Conservation (phyloP, 495 filamentous ascomycete species). For the Aspergillus leporis region DNA sequence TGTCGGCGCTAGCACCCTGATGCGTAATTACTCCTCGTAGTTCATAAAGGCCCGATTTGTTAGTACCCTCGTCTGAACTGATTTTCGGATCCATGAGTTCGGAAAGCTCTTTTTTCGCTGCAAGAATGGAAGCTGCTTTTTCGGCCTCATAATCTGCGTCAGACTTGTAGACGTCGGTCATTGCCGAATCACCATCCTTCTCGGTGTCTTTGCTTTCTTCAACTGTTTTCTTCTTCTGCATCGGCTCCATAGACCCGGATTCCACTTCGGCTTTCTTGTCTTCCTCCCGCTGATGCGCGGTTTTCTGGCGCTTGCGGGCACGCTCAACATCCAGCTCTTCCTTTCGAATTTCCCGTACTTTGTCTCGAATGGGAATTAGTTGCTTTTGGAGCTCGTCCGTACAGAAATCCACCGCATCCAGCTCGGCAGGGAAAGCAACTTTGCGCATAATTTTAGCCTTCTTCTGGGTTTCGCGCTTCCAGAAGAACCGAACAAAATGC, state of each 20-base stretch:
- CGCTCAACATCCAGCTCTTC: slow-evolving; percentile 90
- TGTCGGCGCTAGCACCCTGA: slow-evolving; percentile 94
- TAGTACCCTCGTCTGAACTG: slow-evolving; percentile 74
- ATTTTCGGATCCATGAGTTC: slow-evolving; percentile 70
- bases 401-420: slow-evolving; percentile 94
- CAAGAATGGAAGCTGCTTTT: slow-evolving; percentile 66
- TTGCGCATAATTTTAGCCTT: slow-evolving; percentile 99
- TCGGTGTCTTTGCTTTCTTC: slow-evolving; percentile 54
- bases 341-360: slow-evolving; percentile 92
- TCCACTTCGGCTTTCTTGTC: slow-evolving; percentile 47
- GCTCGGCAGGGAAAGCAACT: slow-evolving; percentile 89
- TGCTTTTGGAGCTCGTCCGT: slow-evolving; percentile 81
- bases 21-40: slow-evolving; percentile 95
- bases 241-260: slow-evolving; percentile 38
- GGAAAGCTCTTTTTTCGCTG: slow-evolving; percentile 82
- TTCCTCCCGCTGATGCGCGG: slow-evolving; percentile 42
- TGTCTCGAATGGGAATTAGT: slow-evolving; percentile 88
- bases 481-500: slow-evolving; percentile 97
- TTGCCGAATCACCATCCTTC: slow-evolving; percentile 67
- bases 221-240: slow-evolving; percentile 52
- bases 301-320: slow-evolving; percentile 54
- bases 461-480: slow-evolving; percentile 91
- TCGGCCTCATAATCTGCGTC: slow-evolving; percentile 91
- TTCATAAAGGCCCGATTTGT: slow-evolving; percentile 92
- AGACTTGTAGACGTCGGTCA: slow-evolving; percentile 81